Conservation (phyloP, 805 yeast genomes). For the Spathaspora hagerdaliae region DNA sequence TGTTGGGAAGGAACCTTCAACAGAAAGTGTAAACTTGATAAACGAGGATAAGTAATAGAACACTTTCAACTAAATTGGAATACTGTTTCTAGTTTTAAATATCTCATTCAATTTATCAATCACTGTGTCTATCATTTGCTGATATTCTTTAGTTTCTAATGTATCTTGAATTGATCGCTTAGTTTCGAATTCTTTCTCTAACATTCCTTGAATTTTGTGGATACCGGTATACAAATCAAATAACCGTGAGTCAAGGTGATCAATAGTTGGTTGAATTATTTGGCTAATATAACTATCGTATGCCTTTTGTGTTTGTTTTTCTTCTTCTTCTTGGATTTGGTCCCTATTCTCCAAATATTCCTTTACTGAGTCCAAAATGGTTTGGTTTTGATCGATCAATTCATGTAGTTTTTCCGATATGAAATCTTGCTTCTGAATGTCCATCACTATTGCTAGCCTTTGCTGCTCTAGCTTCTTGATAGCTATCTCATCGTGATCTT, state of each 20-base stretch:
- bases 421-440: constrained; percentile 37
- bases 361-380: constrained; percentile 28
- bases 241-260: constrained; percentile 10
- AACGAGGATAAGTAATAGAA: neutral
- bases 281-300: constrained; percentile 11
- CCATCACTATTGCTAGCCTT: constrained; percentile 29
- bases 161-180: neutral
- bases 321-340: constrained; percentile 14
- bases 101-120: constrained; percentile 13
- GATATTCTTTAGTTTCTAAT: constrained; percentile 13
- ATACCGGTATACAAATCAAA: constrained; percentile 9
- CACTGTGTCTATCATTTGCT: constrained; percentile 12
- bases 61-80: too few relatives aligned
- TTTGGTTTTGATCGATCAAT: constrained; percentile 29
- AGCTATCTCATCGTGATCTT: constrained; percentile 5
- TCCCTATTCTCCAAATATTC: constrained; percentile 23
- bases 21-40: constrained; percentile 9
- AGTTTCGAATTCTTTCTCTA: constrained; percentile 1
- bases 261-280: constrained; percentile 10
- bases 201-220: constrained; percentile 2
- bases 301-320: constrained; percentile 5
- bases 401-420: constrained; percentile 27
- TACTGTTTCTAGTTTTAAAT: neutral
- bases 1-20: constrained; percentile 21
- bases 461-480: constrained; percentile 23